phyloP scores from a whole-genome alignment of 345 rosid genomes.

The Geranium brycei region DNA sequence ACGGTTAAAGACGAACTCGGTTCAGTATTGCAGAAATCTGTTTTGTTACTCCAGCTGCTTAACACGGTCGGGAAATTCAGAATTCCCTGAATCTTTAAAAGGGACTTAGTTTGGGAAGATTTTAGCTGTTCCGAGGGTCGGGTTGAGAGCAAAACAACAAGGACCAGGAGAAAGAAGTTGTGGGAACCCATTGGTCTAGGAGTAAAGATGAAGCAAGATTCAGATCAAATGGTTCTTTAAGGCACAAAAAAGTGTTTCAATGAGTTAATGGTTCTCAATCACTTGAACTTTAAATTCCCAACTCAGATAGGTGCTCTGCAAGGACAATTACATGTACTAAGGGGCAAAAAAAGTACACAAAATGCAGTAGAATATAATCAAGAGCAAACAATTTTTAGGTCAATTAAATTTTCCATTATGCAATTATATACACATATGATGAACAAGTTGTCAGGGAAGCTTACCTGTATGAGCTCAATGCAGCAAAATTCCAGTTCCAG shows the following conservation, averaged over 20 bases:
- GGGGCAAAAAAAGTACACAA: conserved; percentile 1
- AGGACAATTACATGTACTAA: neutral
- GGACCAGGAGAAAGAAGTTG: conserved; percentile 20
- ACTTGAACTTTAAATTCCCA: conserved; percentile 6
- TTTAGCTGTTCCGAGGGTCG: conserved; percentile 46
- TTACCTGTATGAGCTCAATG: neutral
- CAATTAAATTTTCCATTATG: neutral
- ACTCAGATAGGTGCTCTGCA: conserved; percentile 12
- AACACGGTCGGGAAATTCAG: conserved; percentile 48
- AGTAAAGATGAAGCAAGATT: neutral
- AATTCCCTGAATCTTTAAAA: conserved; percentile 51
- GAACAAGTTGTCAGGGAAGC: neutral
- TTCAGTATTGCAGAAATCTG: conserved; percentile 72
- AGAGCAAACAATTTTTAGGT: neutral
- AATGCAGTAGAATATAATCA: neutral
- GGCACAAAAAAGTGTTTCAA: neutral
- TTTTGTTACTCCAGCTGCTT: conserved; percentile 53
- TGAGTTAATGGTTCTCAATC: neutral
- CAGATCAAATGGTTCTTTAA: neutral
- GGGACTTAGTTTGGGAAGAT: conserved; percentile 61
- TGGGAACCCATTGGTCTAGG: conserved; percentile 17
- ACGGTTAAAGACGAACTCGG: conserved; percentile 55
- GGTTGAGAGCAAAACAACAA: conserved; percentile 26
- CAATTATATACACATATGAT: too few relatives aligned
- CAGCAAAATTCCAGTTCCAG: neutral